A percentile compares a stretch with the other conserved stretches of the same genome.
phyloP scores from a whole-genome alignment of 768 basidiomycete species.

The Brasilioporus rufonigricans region DNA sequence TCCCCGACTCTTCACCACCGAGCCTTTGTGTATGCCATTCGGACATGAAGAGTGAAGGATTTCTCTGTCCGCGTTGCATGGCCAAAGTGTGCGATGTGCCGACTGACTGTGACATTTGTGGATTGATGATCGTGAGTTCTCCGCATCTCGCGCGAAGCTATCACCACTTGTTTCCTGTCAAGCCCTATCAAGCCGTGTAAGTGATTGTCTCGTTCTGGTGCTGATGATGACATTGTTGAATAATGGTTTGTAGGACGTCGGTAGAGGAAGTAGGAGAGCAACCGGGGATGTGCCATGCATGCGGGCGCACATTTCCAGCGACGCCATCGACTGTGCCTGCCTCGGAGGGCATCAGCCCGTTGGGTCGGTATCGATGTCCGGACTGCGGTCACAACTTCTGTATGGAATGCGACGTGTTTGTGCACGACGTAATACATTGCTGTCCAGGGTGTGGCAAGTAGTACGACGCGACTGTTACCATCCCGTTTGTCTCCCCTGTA shows the following conservation, averaged over 20 bases:
- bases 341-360: slow-evolving; percentile 71
- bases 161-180: slow-evolving; percentile 94
- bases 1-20: slow-evolving; percentile 79
- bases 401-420: slow-evolving; percentile 59
- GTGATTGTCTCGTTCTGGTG: slow-evolving; percentile 31
- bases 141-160: slow-evolving; percentile 97
- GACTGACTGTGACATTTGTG: slow-evolving; percentile 96
- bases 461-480: slow-evolving; percentile 12
- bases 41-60: slow-evolving; percentile 88
- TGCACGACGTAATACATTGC: not conserved
- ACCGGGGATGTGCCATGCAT: slow-evolving; percentile 65
- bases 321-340: slow-evolving; percentile 36
- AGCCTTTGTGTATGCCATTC: slow-evolving; percentile 94
- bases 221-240: slow-evolving; percentile 1
- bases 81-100: slow-evolving; percentile 97
- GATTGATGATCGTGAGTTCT: slow-evolving; percentile 96
- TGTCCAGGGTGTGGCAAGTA: slow-evolving; percentile 17
- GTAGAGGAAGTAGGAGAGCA: slow-evolving; percentile 38
- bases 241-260: slow-evolving; percentile 33
- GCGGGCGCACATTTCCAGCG: slow-evolving; percentile 66
- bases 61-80: slow-evolving; percentile 90
- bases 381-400: slow-evolving; percentile 89
- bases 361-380: slow-evolving; percentile 87
- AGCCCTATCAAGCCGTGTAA: slow-evolving; percentile 78
- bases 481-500: too few relatives aligned